phyloP scores from a whole-genome alignment of 257 asterid species.

The Eucommia ulmoides region DNA sequence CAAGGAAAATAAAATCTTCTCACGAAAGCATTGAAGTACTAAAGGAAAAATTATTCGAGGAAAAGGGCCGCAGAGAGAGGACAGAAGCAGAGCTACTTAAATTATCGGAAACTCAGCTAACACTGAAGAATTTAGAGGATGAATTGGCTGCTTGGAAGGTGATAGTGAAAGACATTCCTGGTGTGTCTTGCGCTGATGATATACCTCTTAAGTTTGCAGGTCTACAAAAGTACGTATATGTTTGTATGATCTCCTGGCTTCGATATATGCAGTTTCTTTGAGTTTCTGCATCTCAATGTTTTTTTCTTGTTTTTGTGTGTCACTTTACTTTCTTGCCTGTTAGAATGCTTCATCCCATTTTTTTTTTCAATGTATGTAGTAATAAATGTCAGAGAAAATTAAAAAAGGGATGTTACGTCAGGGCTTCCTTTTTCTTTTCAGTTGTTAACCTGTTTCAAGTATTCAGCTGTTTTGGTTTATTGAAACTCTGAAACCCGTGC shows the following conservation, averaged over 20 bases:
- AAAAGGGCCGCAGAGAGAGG: constrained; percentile 70
- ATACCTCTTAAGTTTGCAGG: constrained; percentile 51
- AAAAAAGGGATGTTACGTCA: too few species aligned
- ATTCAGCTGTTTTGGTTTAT: too few species aligned
- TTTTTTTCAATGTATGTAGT: too few species aligned
- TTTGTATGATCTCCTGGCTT: not conserved
- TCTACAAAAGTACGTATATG: constrained; percentile 57
- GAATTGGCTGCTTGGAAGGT: constrained; percentile 81
- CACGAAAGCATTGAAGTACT: constrained; percentile 54
- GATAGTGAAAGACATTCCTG: constrained; percentile 71
- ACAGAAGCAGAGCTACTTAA: constrained; percentile 69
- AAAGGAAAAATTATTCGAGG: constrained; percentile 84
- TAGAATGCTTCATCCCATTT: too few species aligned
- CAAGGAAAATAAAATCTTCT: constrained; percentile 71
- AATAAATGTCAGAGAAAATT: too few species aligned
- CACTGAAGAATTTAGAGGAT: constrained; percentile 48
- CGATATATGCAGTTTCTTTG: not conserved
- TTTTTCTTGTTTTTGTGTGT: too few species aligned
- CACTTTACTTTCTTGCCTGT: too few species aligned
- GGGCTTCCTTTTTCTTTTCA: too few species aligned
- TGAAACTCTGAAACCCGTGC: too few species aligned
- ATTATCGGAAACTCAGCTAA: constrained; percentile 39
- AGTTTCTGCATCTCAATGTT: too few species aligned
- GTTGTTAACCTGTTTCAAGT: too few species aligned
- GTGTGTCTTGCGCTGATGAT: constrained; percentile 73